Percentiles rank a stretch among this genome's conserved stretches.
phyloP scores from a whole-genome alignment of 140 eudicot genomes.

The Ambrosia hybrid region DNA sequence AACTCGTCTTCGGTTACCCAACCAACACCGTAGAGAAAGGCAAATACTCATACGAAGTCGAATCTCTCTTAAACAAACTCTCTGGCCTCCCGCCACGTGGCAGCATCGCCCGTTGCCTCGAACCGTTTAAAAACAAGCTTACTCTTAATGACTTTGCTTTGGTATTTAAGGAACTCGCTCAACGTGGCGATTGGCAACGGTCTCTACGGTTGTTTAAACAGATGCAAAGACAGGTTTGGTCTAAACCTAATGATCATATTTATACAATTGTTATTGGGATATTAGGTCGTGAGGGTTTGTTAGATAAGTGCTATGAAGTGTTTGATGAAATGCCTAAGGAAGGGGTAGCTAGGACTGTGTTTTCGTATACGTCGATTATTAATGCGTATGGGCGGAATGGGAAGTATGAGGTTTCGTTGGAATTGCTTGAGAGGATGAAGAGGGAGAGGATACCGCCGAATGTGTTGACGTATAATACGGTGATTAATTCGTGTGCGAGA shows the following conservation, averaged over 20 bases:
- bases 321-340: constrained; percentile 85
- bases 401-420: constrained; percentile 63
- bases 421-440: constrained; percentile 76
- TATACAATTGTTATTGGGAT: constrained; percentile 76
- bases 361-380: constrained; percentile 73
- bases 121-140: constrained; percentile 72
- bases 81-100: constrained; percentile 93
- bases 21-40: constrained; percentile 79
- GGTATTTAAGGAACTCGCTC: constrained; percentile 85
- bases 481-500: constrained; percentile 80
- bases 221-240: constrained; percentile 96
- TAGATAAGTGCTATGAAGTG: constrained; percentile 77
- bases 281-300: constrained; percentile 81
- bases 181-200: constrained; percentile 96
- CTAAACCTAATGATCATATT: constrained; percentile 87
- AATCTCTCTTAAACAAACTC: constrained; percentile 76
- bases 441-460: constrained; percentile 63
- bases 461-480: constrained; percentile 84
- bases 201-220: constrained; percentile 82
- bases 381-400: constrained; percentile 94
- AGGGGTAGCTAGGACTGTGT: constrained; percentile 64
- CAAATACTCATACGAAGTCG: constrained; percentile 88
- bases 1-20: constrained; percentile 74
- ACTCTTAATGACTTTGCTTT: constrained; percentile 70
- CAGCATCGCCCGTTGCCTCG: constrained; percentile 90